Evolutionary conservation across 1,284 basidiomycete species (phyloP), one percentile per base, ranked within the genome.

Genomic region (Somion occarium): DNA sequence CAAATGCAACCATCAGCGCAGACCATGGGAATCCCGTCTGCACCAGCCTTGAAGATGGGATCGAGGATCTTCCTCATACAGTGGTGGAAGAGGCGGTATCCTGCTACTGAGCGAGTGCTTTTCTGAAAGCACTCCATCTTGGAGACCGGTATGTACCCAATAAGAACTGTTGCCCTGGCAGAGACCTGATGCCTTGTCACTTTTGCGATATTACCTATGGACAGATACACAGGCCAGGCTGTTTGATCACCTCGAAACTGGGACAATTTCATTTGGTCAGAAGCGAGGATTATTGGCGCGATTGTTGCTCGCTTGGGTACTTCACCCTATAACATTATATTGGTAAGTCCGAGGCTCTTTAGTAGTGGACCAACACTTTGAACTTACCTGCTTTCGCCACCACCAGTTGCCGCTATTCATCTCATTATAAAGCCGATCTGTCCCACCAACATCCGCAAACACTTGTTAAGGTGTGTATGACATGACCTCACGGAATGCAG

Each of bases 331-430:
- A 3, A 23, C 9, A 20, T 9, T 12, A n/a, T n/a, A n/a, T 27
- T 4, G 30, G 15, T 34, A 34, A 34, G 30, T 15, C n/a, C n/a
- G n/a, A n/a, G n/a, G n/a, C n/a, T n/a, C n/a, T n/a, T n/a, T n/a
- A n/a, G n/a, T 34, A 34, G 7, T 22, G 5, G 3, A 9, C 13
- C n/a, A 22, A 23, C 13, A 43, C 20, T 22, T 43, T 43, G 15
- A 15, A n/a, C 19, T 23, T 58, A 72, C 70, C 60, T 73, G 71
- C 0, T 56, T 59, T 0, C 66, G 50, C 65, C 65, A 70, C 69
- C 72, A 75, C 73, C 72, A 75, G 18, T 73, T 62, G 0, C 46
- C 66, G 0, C 69, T 74, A 65, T 68, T 71, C 68, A 73, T 74
- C 48, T 77, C 68, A 26, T 64, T 55, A 44, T 66, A 68, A 1